phyloP scores from a whole-genome alignment of 73 alveolate genomes.

The Diophrys appendiculata region DNA sequence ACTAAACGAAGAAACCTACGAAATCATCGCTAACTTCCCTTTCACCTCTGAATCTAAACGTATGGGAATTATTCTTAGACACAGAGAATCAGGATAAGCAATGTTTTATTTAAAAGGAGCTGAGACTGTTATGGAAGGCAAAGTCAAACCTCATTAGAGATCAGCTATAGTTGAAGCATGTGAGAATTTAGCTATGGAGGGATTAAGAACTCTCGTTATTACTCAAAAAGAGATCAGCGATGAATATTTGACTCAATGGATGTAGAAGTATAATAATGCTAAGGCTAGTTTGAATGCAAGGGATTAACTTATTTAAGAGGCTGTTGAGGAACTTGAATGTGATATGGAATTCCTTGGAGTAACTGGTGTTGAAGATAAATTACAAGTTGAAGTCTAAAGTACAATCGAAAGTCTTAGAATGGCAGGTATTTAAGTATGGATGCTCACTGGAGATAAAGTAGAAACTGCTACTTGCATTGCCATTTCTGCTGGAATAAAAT shows the following conservation, averaged over 20 bases:
- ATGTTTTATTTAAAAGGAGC: conserved; percentile 90
- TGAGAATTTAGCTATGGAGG: conserved; percentile 91
- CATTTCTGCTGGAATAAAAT: conserved; percentile 76
- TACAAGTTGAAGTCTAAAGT: conserved; percentile 86
- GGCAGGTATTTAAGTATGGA: conserved; percentile 95
- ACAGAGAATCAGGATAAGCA: conserved; percentile 42
- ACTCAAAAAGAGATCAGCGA: conserved; percentile 60
- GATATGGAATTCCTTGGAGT: conserved; percentile 91
- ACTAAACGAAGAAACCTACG: conserved; percentile 21
- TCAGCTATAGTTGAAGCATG: conserved; percentile 84
- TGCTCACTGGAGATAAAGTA: conserved; percentile 98
- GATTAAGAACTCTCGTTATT: conserved; percentile 88
- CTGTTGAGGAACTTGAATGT: conserved; percentile 75
- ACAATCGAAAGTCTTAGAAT: conserved; percentile 91
- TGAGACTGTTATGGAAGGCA: conserved; percentile 79
- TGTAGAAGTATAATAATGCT: conserved; percentile 67
- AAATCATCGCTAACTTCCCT: conserved; percentile 79
- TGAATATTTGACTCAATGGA: conserved; percentile 64
- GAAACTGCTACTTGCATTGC: conserved; percentile 98
- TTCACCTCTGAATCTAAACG: conserved; percentile 78
- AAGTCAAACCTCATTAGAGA: conserved; percentile 69
- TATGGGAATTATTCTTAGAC: conserved; percentile 84
- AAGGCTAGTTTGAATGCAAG: conserved; percentile 70
- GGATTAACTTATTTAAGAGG: conserved; percentile 68
- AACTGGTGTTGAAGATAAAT: conserved; percentile 97